Percentiles rank a stretch among this genome's conserved stretches.
phyloP scores from a whole-genome alignment of 495 filamentous ascomycete species.

The Talaromyces adpressus region DNA sequence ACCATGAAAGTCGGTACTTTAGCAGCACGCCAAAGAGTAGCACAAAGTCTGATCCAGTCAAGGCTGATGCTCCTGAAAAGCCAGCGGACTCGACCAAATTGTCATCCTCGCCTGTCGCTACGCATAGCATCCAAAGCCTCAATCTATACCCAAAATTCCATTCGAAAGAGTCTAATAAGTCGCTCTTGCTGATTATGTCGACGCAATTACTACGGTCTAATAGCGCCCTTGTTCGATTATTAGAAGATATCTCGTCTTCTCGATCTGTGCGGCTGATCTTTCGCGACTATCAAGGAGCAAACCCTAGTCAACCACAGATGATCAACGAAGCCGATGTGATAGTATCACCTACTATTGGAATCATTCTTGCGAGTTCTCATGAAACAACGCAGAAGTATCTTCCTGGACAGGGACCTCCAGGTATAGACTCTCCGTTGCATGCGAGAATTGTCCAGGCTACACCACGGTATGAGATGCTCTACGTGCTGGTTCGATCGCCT shows the following conservation, averaged over 20 bases:
- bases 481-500: conserved; percentile 51
- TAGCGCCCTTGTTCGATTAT: conserved; percentile 14
- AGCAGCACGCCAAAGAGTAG: neutral
- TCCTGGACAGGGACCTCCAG: conserved; percentile 38
- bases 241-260: conserved; percentile 18
- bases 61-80: neutral
- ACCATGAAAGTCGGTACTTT: conserved; percentile 1
- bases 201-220: conserved; percentile 24
- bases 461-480: conserved; percentile 58
- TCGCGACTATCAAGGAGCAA: conserved; percentile 14
- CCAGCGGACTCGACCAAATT: neutral
- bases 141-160: conserved; percentile 1
- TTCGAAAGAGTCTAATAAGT: neutral
- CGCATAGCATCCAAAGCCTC: neutral
- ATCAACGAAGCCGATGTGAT: conserved; percentile 67
- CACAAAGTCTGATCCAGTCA: neutral
- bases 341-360: conserved; percentile 60
- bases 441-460: conserved; percentile 50
- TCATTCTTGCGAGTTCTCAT: conserved; percentile 66
- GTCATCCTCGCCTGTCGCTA: neutral
- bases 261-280: conserved; percentile 15
- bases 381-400: conserved; percentile 64
- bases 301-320: neutral
- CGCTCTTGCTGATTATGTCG: conserved; percentile 18
- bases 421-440: conserved; percentile 40